Evolutionary conservation across 148 eudicot genomes (phyloP), one percentile per base, ranked within the genome.

Genomic region (Dianthus caryophyllus): DNA sequence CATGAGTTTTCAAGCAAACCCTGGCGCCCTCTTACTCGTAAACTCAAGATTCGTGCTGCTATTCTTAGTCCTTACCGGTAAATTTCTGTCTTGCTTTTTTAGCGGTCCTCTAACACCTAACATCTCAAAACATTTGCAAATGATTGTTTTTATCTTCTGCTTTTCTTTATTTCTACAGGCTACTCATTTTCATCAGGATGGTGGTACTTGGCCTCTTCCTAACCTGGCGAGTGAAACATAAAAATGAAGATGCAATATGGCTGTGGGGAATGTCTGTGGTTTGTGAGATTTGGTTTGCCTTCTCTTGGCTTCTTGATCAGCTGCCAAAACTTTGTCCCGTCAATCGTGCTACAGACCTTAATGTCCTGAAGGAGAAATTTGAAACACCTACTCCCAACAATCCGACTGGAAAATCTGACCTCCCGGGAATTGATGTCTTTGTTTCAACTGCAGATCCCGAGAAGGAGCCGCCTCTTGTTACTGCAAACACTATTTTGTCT

Each of bases 391-490:
- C 74, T 67, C 80, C 63, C 25, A 80, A 76, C 72, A 90, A 90
- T 75, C 97, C 96, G 11, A 84, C 93, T 26, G 97, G 96, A 69
- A 91, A 85, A 70, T 91, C 97, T 25, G 97, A 91, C 79, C 86
- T 91, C 47, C 97, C 97, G 20, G 92, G 96, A 44, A 70, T 88
- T 41, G 97, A 91, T 74, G 74, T 91, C 65, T 88, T 88, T 71
- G 97, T 91, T 59, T 91, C 97, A 16, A 91, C 97, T 59, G 97
- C 97, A 50, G 97, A 91, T 79, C 97, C 97, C 1, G 97, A 88
- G 65, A 92, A 92, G 82, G 97, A 91, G 75, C 97, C 97, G 39
- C 97, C 97, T 60, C 92, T 91, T 55, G 97, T 88, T 68, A 91
- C 97, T 43, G 82, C 96, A 71, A 91, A 91, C 68, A 91, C 97